Base-by-base conservation (phyloP, 192 early-diverging fungal genomes). In the Coemansia aciculifera region DNA sequence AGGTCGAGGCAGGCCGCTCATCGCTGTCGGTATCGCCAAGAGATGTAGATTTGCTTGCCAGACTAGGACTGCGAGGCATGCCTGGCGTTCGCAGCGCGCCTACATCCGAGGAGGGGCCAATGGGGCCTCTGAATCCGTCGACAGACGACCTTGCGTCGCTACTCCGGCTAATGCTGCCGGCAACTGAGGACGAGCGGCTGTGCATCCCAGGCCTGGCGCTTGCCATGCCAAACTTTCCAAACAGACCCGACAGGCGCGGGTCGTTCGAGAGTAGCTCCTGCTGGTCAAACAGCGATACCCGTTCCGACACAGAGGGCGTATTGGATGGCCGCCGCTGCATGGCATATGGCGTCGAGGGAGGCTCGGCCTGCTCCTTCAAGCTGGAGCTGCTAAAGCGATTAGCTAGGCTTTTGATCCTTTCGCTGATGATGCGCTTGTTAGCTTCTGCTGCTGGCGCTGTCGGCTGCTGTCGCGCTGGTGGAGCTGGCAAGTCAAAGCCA, bases 231-330 rank as follows among this genome's bases (percentile, higher is more conserved):
- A 81, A 81, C 24, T 67, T 67, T 24, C 79, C 79, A 71, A 81
- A 81, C 48, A 81, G 48, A 8, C 64, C 67, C 15, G 68, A 62
- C 10, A 63, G 43, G 21, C 78, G 70, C 37, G 78, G 78, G 61
- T 81, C 78, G 67, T 59, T 72, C 27, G 64, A 11, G 38, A 56
- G 21, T 5, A 38, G 36, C 36, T 60, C 59, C 23, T 63, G 54
- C 38, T 63, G 62, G 64, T 76, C 79, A 32, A 81, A 81, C 13
- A 76, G 79, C 27, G 74, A 81, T 51, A 81, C 79, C 29, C 79
- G 74, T 64, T 81, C 79, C 4, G 79, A 81, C 4, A 81, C 74
- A 5, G 79, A 81, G 11, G 74, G 79, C 48, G 79, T 70, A 42
- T 81, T 70, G 7, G 79, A 81, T 3, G 74, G 79, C 12, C 74